These are phyloP conservation scores for Pholiota conissans DNA, from an alignment of 768 basidiomycete genomes.

Conservation along the genomic window DNA sequence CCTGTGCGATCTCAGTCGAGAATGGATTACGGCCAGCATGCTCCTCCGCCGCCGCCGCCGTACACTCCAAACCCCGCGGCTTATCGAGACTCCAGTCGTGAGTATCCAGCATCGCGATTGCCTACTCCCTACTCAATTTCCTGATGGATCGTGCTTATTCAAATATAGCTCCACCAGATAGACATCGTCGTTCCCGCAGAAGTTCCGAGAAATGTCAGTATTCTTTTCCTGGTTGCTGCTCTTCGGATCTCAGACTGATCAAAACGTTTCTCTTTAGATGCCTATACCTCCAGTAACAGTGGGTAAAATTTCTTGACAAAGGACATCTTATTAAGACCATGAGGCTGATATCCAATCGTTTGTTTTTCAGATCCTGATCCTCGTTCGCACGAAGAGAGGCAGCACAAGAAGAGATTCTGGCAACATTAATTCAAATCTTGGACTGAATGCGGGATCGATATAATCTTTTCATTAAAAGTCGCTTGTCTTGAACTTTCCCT, in stretches of 20 bases:
- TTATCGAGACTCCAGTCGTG: slow-evolving; percentile 20
- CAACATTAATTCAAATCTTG: slow-evolving; percentile 1
- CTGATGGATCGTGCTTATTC: slow-evolving; percentile 8
- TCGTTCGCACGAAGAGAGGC: slow-evolving; percentile 13
- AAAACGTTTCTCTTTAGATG: slow-evolving; percentile 10
- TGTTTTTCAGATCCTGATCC: slow-evolving; percentile 11
- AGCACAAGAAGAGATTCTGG: slow-evolving; percentile 20
- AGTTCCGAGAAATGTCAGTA: slow-evolving; percentile 20
- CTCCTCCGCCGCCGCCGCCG: slow-evolving; percentile 28
- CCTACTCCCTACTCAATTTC: not conserved
- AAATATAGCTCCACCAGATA: slow-evolving; percentile 11
- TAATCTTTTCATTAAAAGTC: slow-evolving; percentile 3
- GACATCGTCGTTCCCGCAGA: slow-evolving; percentile 16
- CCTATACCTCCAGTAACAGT: slow-evolving; percentile 12
- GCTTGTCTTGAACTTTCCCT: not conserved
- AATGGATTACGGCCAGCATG: slow-evolving; percentile 16
- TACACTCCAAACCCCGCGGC: slow-evolving; percentile 19
- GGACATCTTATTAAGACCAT: slow-evolving; percentile 2
- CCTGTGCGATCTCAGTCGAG: slow-evolving; percentile 16
- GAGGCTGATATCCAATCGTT: slow-evolving; percentile 7
- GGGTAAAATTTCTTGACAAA: slow-evolving; percentile 4
- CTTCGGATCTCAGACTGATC: slow-evolving; percentile 7
- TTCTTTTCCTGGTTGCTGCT: not conserved
- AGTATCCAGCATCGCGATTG: slow-evolving; percentile 8
- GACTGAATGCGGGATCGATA: not conserved